Conservation (phyloP, 208 protist genomes). For the Acanthamoeba healyi region DNA sequence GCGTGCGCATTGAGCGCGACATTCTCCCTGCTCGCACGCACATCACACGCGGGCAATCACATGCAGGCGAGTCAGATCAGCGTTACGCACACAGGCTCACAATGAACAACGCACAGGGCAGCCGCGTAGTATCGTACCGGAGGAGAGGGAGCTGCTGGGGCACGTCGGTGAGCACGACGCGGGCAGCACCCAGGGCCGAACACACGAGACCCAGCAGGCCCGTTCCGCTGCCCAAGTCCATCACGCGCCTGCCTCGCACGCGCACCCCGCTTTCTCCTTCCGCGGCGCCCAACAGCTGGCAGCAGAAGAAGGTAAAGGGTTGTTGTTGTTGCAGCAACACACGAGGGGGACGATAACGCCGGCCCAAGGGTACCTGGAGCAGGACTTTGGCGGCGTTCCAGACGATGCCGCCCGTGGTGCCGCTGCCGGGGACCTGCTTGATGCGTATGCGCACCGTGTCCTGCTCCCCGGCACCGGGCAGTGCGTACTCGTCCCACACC, state of each 20-base stretch:
- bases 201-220: constrained; percentile 56
- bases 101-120: background rate
- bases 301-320: too few relatives aligned
- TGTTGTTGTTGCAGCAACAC: too few relatives aligned
- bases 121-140: background rate
- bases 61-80: background rate
- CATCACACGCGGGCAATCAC: too few relatives aligned
- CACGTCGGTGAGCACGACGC: constrained; percentile 14
- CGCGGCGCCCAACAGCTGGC: background rate
- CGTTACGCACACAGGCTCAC: too few relatives aligned
- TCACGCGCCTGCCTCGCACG: background rate
- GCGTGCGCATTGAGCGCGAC: background rate
- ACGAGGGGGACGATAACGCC: too few relatives aligned
- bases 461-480: background rate
- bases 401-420: constrained; percentile 39
- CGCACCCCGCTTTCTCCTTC: background rate
- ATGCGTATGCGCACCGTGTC: background rate
- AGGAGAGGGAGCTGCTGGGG: constrained; percentile 11
- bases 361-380: background rate
- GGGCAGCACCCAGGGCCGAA: background rate
- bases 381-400: constrained; percentile 50
- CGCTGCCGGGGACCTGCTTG: constrained; percentile 9
- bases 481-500: constrained; percentile 6
- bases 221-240: constrained; percentile 38
- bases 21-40: constrained; percentile 21